phyloP scores from a whole-genome alignment of 352 stramenopile genomes.

The Plasmopara viticola region DNA sequence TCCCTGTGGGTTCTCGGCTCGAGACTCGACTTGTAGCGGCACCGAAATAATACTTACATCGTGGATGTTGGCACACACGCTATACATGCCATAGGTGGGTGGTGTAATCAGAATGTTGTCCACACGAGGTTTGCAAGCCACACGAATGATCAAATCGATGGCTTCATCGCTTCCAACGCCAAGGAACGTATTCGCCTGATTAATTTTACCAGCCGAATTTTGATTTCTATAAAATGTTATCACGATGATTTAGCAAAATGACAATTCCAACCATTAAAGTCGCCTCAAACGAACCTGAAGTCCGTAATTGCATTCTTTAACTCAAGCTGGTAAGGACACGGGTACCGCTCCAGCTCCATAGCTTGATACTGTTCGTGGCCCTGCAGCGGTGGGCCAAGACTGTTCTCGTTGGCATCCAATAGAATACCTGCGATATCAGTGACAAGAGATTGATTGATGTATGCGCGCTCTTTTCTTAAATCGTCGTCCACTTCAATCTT shows the following conservation, averaged over 20 bases:
- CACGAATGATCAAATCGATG: conserved; percentile 97
- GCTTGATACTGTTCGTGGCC: conserved; percentile 61
- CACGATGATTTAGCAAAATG: background rate
- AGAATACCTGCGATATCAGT: conserved; percentile 73
- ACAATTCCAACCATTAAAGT: conserved; percentile 7
- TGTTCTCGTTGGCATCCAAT: conserved; percentile 98
- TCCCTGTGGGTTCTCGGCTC: conserved; percentile 51
- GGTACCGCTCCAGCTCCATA: conserved; percentile 91
- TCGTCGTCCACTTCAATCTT: background rate
- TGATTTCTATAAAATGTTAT: conserved; percentile 34
- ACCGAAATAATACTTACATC: conserved; percentile 92
- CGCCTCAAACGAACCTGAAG: conserved; percentile 41
- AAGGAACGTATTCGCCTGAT: conserved; percentile 93
- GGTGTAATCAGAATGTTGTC: conserved; percentile 95
- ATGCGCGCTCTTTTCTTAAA: too few relatives aligned
- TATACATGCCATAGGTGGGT: conserved; percentile 99
- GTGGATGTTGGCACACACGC: conserved; percentile 97
- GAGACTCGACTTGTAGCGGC: conserved; percentile 79
- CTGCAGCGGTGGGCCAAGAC: conserved; percentile 85
- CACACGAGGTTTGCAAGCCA: conserved; percentile 91
- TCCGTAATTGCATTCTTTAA: conserved; percentile 90
- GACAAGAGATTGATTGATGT: background rate
- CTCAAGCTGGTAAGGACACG: conserved; percentile 90
- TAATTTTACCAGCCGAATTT: conserved; percentile 48
- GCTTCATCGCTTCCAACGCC: conserved; percentile 98